phyloP scores from a whole-genome alignment of 202 grass and related monocot species.

The Alloteropsis angusta region DNA sequence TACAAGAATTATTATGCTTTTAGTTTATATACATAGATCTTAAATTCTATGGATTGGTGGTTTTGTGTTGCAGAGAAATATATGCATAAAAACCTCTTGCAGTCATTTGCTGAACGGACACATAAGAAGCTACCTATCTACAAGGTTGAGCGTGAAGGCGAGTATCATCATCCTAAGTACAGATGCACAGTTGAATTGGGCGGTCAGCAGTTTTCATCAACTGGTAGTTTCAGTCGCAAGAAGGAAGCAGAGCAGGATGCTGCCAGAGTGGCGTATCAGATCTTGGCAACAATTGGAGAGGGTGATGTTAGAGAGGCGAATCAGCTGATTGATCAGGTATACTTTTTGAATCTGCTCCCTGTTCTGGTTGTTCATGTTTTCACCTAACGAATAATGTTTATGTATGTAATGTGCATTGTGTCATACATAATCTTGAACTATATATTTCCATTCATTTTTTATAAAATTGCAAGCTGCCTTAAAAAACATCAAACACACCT shows the following conservation, averaged over 20 bases:
- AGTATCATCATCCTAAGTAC: constrained; percentile 27
- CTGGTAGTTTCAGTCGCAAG: constrained; percentile 19
- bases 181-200: constrained; percentile 38
- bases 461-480: neutral
- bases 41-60: neutral
- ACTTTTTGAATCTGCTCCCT: neutral
- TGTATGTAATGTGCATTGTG: neutral
- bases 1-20: neutral
- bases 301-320: neutral
- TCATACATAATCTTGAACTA: neutral
- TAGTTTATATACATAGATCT: neutral
- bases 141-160: constrained; percentile 11
- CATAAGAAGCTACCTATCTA: constrained; percentile 31
- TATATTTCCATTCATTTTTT: neutral
- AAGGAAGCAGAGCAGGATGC: constrained; percentile 59
- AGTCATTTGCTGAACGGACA: constrained; percentile 20
- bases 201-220: constrained; percentile 28
- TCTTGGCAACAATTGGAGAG: constrained; percentile 14
- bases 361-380: constrained; percentile 8
- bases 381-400: neutral
- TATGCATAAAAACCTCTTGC: constrained; percentile 40
- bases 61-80: constrained; percentile 26
- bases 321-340: constrained; percentile 38
- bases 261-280: constrained; percentile 38
- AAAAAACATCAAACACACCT: neutral